Conservation (phyloP, 1,139 yeast species). For the Pichia sp. region DNA sequence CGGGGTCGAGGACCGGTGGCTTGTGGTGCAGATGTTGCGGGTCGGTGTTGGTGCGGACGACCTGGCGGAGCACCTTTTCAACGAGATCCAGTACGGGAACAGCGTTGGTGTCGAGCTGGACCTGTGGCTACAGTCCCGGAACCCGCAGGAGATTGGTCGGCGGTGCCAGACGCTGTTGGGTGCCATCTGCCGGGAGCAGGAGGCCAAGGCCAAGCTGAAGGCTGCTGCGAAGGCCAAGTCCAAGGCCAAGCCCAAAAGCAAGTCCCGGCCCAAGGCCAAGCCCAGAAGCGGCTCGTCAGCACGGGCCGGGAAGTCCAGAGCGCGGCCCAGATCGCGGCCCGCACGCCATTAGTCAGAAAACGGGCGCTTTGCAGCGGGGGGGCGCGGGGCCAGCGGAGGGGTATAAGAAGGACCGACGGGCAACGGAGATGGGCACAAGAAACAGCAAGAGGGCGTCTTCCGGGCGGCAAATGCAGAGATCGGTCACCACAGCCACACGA, state of each 20-base stretch:
- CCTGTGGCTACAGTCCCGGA: slow-evolving; percentile 67
- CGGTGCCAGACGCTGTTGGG: slow-evolving; percentile 63
- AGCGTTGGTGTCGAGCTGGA: slow-evolving; percentile 49
- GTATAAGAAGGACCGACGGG: neutral
- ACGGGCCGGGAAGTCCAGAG: too few species aligned
- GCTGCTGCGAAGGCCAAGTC: neutral
- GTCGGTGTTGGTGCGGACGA: slow-evolving; percentile 65
- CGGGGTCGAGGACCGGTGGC: slow-evolving; percentile 71
- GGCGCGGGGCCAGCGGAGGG: neutral
- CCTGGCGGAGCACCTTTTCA: slow-evolving; percentile 58
- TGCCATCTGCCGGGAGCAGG: slow-evolving; percentile 60
- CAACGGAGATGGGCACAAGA: too few species aligned
- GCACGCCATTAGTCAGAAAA: neutral
- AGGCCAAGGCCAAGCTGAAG: slow-evolving; percentile 12
- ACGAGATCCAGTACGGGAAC: slow-evolving; percentile 56
- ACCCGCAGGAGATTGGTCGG: slow-evolving; percentile 59
- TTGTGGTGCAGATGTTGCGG: slow-evolving; percentile 59
- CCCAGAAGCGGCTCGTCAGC: neutral
- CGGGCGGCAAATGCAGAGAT: neutral
- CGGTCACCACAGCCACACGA: neutral
- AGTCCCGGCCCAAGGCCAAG: neutral
- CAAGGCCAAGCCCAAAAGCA: neutral
- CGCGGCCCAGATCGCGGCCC: neutral
- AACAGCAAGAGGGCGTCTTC: too few species aligned
- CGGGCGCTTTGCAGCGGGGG: neutral